These are phyloP conservation scores for Sphagnum tenellum DNA, from an alignment of 225 moss, liverwort and hornwort species.

Conservation along the genomic window DNA sequence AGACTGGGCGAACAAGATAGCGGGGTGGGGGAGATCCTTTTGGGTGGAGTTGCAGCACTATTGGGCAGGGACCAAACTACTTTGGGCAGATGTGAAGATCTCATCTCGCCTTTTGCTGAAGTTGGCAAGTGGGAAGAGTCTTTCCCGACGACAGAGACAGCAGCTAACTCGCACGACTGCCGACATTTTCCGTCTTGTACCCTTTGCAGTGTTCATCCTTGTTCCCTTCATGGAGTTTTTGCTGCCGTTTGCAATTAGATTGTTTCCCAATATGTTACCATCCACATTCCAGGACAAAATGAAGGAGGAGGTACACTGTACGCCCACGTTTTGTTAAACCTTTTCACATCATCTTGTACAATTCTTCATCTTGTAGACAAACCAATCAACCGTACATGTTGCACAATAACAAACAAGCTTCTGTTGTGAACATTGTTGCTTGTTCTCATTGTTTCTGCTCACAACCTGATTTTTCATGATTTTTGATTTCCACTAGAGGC, in stretches of 20 bases:
- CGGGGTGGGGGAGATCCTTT: conserved; percentile 74
- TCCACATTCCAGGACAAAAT: conserved; percentile 99
- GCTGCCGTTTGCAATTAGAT: conserved; percentile 76
- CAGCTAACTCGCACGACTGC: conserved; percentile 97
- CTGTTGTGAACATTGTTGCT: no score
- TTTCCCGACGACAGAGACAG: conserved; percentile 81
- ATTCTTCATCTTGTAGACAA: no score
- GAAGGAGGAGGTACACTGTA: conserved; percentile 75
- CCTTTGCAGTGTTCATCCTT: conserved; percentile 93
- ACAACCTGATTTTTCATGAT: no score
- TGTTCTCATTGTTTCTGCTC: no score
- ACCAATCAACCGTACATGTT: no score
- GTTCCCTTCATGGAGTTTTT: conserved; percentile 99
- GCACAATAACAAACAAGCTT: no score
- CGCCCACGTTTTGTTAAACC: no score
- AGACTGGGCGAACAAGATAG: conserved; percentile 90
- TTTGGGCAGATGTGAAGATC: conserved; percentile 94
- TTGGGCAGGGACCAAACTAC: conserved; percentile 92
- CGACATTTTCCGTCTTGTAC: conserved; percentile 95
- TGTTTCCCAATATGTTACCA: conserved; percentile 98
- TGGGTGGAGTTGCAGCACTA: conserved; percentile 89
- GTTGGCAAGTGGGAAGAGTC: conserved; percentile 74
- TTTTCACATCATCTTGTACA: no score
- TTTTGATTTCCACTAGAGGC: no score
- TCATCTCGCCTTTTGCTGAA: conserved; percentile 83